Evolutionary conservation across 2,329 filamentous ascomycete species (phyloP), one percentile per base, ranked within the genome.

Genomic region (Cladosporium sp.): DNA sequence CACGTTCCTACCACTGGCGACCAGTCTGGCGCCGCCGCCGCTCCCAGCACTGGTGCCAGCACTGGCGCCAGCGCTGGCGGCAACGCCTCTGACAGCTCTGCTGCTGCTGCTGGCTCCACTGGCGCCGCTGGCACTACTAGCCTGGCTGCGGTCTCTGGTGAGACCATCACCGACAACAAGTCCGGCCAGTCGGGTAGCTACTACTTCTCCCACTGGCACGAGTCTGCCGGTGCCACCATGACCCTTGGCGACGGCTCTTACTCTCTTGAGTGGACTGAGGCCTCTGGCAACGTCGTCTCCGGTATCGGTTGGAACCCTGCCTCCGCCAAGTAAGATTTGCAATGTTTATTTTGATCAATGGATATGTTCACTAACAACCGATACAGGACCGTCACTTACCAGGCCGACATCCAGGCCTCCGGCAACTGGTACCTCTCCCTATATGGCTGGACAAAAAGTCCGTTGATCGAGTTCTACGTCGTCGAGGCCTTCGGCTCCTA

Each of bases 161-260:
- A 55, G 61, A 64, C 61, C 18, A 11, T 47, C 18, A 64, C 61
- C 36, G 44, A n/a, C 51, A 57, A 52, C 26, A 41, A 36, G 34
- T 44, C 51, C 18, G 61, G 61, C 36, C 32, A 64, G 21, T 30
- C 34, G 71, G 85, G 85, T 63, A 88, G 81, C 78, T 88, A 84
- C 79, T 88, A 85, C 76, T 86, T 83, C 12, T 87, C 82, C 79
- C 88, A 85, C 85, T 86, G 82, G 65, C 85, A 87, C 66, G 82
- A 83, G 41, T 78, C 75, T 21, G 80, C 78, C 38, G 83, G 84
- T 4, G 82, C 78, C 51, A 88, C 87, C 78, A 85, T 81, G 72
- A 87, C 87, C 76, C 82, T 80, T 26, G 74, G 76, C 5, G 81
- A 75, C 21, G 85, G 86, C 32, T 73, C 68, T 30, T 86, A 85